Evolutionary conservation across 495 filamentous ascomycete species (phyloP), one percentile per base, ranked within the genome.

Genomic region (Penicillium turbatum): DNA sequence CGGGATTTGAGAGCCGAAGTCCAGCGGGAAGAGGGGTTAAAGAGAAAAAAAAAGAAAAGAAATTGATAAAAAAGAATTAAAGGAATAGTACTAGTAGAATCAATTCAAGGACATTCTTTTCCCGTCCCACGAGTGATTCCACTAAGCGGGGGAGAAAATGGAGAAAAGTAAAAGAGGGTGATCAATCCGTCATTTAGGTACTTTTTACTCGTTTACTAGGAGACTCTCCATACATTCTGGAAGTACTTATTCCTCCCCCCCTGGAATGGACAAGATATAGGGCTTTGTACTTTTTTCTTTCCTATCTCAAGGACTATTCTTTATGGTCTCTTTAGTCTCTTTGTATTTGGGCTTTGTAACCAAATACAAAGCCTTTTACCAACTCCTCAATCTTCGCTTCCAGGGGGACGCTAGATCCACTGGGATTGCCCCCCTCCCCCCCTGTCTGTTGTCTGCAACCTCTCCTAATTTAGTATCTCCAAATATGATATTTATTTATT

Each of bases 51-150:
- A 24, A 29, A 34, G 19, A 53, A 52, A 13, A 31, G 38, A 15
- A 26, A 41, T 19, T 24, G 27, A 43, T 34, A 29, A 40, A 30
- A 48, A 39, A 24, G 31, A 31, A 49, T 48, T 24, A 24, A 24
- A 24, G 21, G 21, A 24, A 24, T n/a, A n/a, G n/a, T n/a, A n/a
- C n/a, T n/a, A n/a, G n/a, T n/a, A n/a, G n/a, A n/a, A n/a, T n/a
- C n/a, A n/a, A n/a, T n/a, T 32, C 32, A 56, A 32, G 10, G 48
- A 46, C 54, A 47, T 48, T 52, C 57, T 39, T 63, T 40, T 63
- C 39, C 58, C 62, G 58, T 64, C 58, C 48, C 61, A 61, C 52
- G 34, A 45, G 61, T 17, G 27, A 48, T 41, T 37, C 50, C 51
- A 55, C 51, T 24, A 55, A 57, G 59, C 53, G 54, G 60, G n/a